Evolutionary conservation across 371 early-diverging fungal genomes (phyloP), one percentile per base, ranked within the genome.

Genomic region (Mortierella sp.): DNA sequence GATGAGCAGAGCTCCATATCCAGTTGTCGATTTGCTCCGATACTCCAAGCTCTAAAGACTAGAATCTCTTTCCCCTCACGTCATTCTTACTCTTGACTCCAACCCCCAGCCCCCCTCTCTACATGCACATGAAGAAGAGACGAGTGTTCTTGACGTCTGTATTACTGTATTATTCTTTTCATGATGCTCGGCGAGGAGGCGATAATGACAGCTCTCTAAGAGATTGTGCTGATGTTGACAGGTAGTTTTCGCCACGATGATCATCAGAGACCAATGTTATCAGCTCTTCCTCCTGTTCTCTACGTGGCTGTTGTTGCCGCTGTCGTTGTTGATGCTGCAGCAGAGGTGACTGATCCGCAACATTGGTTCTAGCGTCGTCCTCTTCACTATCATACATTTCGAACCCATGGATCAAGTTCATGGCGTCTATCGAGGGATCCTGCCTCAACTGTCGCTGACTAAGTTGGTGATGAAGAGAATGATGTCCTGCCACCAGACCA

Each of bases 1-100:
- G 34, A 67, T 90, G 24, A 83, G 85, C 22, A 70, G 81, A 27
- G 86, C 86, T 28, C 81, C 87, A 39, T 65, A 80, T 43, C 86
- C 89, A 12, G 78, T 82, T 34, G 69, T 68, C n/a, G 72, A 66
- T 44, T 37, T 72, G 3, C 50, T 71, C 6, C 55, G 57, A 19
- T 61, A 47, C 27, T 51, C 57, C 43, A 60, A 54, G 24, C 28
- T 63, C 16, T 70, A 57, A 24, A 1, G 50, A 19, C n/a, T 22
- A 40, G 19, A 17, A 8, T 27, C 22, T 49, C 10, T 34, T 34
- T 10, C 10, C 10, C 34, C 34, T 34, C 34, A n/a, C n/a, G n/a
- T n/a, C n/a, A n/a, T n/a, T n/a, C n/a, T n/a, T n/a, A n/a, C n/a
- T n/a, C n/a, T n/a, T n/a, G n/a, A n/a, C n/a, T n/a, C n/a, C n/a